Base-by-base conservation (phyloP, 2,329 filamentous ascomycete genomes). In the Pseudogymnoascus sp. region DNA sequence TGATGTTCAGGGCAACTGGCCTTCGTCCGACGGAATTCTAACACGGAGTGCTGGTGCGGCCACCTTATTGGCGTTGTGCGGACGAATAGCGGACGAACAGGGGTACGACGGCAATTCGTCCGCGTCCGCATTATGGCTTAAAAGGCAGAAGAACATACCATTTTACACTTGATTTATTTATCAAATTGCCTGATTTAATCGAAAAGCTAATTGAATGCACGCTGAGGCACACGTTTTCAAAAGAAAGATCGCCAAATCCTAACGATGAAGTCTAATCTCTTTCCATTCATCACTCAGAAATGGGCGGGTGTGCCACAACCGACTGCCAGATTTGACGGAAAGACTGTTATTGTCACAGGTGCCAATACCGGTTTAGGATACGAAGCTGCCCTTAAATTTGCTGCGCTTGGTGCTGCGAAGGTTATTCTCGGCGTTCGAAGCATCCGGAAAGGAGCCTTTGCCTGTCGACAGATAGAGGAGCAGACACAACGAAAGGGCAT, bases 331-430 rank as follows among this genome's bases (percentile, higher is more conserved):
- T 67, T 66, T 60, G 62, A 31, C 25, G 60, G 60, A 34, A 56
- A 64, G 34, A 64, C 18, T n/a, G 0, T 74, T 59, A 72, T 79
- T 34, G 72, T 80, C 59, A 79, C 77, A 0, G 79, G 78, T n/a
- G 72, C 77, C 46, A 80, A 78, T 63, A 70, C 70, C 3, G 78
- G 79, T 1, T 69, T 81, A 0, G 78, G 78, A 1, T 69, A 77
- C 0, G 78, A 78, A 65, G 72, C 77, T 0, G 72, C 73, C 11
- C 70, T 71, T 1, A 75, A 80, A 42, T 70, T 79, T 1, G 70
- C 76, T 14, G 60, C 53, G 0, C 72, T 77, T 1, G 73, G 75
- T 1, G 65, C 75, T 3, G 68, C 70, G 0, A 75, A 70, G 11
- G 68, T 81, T 2, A 74, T 81, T 21, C 69, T 81, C 25, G 79